Conservation (phyloP, 2,329 filamentous ascomycete genomes). For the Taxawa tesnikishii region DNA sequence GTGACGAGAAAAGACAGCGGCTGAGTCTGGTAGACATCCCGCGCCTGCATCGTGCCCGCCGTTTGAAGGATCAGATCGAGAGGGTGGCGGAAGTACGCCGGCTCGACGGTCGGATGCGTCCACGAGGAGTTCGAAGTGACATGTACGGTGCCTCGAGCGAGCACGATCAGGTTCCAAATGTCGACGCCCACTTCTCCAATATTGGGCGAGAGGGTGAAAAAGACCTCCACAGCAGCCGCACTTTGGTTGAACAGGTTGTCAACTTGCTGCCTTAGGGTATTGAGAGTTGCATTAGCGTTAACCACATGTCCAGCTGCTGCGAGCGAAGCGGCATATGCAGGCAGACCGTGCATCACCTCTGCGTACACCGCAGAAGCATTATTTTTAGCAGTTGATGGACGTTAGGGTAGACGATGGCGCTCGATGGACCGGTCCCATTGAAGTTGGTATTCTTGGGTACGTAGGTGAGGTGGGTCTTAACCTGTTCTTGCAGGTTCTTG, state of each 20-base stretch:
- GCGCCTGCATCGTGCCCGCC: conserved; percentile 19
- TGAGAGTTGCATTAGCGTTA: conserved; percentile 10
- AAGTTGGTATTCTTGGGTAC: conserved; percentile 12
- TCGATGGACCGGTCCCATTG: conserved; percentile 25
- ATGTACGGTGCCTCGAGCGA: conserved; percentile 14
- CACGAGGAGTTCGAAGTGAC: conserved; percentile 14
- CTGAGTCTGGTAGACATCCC: conserved; percentile 15
- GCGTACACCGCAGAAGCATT: conserved; percentile 13
- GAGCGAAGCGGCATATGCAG: conserved; percentile 15
- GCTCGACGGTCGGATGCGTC: conserved; percentile 26
- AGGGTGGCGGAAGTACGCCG: conserved; percentile 28
- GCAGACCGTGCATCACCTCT: conserved; percentile 15
- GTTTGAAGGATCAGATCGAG: conserved; percentile 24
- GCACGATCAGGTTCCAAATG: conserved; percentile 22
- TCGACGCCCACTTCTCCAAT: conserved; percentile 21
- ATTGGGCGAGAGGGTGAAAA: conserved; percentile 23
- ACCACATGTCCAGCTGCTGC: conserved; percentile 10
- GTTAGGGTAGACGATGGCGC: conserved; percentile 23
- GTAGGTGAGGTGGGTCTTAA: conserved; percentile 9
- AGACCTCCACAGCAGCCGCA: conserved; percentile 16
- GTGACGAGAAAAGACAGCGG: conserved; percentile 16
- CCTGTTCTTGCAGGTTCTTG: conserved; percentile 18
- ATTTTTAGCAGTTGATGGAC: conserved; percentile 23
- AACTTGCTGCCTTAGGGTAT: conserved; percentile 13
- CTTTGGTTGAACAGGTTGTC: conserved; percentile 14